These are phyloP conservation scores for Melanomma pulvis-pyrius DNA, from an alignment of 495 filamentous ascomycete genomes.

Conservation along the genomic window DNA sequence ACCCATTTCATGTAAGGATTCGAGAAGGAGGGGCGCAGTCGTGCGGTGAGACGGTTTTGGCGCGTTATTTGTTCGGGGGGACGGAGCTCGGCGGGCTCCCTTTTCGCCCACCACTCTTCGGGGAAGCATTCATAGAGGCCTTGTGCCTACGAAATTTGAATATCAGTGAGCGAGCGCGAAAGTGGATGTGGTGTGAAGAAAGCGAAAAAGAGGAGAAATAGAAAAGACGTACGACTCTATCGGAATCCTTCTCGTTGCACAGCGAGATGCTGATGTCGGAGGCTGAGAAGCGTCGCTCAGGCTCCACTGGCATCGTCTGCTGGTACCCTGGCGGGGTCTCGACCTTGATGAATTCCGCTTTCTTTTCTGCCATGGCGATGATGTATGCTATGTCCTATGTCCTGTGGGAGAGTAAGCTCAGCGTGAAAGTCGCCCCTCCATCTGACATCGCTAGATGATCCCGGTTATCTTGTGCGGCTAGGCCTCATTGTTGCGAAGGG, in stretches of 20 bases:
- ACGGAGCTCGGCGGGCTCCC: constrained; percentile 17
- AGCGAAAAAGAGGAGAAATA: neutral
- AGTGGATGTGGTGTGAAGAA: neutral
- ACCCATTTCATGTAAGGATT: constrained; percentile 22
- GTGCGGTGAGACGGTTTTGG: constrained; percentile 10
- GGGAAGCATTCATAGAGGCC: constrained; percentile 22
- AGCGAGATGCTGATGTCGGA: constrained; percentile 11
- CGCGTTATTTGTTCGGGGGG: constrained; percentile 13
- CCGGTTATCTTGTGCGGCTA: neutral
- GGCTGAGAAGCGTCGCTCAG: constrained; percentile 1
- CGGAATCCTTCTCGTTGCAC: constrained; percentile 3
- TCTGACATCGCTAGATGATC: neutral
- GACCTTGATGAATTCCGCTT: constrained; percentile 12
- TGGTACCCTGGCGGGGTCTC: neutral
- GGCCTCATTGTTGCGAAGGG: neutral
- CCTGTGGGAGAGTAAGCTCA: neutral
- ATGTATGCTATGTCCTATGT: neutral
- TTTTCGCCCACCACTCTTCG: constrained; percentile 4
- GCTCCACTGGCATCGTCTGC: constrained; percentile 12
- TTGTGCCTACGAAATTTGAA: constrained; percentile 6
- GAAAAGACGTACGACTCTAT: constrained; percentile 3
- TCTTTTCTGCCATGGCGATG: neutral
- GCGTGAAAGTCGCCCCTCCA: neutral
- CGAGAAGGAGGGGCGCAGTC: constrained; percentile 15
- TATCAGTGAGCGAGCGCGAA: neutral